These are phyloP conservation scores for Rosa hybrid DNA, from an alignment of 331 rosid genomes.

Conservation along the genomic window DNA sequence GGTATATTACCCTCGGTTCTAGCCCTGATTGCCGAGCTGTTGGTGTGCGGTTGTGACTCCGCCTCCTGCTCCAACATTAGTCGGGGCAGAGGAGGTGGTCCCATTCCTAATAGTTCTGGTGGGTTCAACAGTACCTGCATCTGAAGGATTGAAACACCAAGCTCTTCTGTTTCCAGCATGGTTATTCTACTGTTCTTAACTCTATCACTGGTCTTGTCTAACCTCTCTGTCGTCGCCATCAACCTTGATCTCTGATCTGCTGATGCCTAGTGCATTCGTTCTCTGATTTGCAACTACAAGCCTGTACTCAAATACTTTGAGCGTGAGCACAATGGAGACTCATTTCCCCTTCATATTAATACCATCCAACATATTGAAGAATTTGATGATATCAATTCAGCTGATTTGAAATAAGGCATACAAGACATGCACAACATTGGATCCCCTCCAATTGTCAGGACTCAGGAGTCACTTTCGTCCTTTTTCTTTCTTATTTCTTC, in stretches of 20 bases:
- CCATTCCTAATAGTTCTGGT: too few relatives aligned
- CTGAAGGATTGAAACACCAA: slow-evolving; percentile 97
- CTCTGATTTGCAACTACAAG: not conserved
- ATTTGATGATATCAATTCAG: not conserved
- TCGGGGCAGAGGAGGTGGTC: too few relatives aligned
- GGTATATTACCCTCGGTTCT: too few relatives aligned
- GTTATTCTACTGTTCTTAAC: slow-evolving; percentile 77
- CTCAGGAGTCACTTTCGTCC: not conserved
- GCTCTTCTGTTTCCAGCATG: slow-evolving; percentile 97
- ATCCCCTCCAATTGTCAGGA: not conserved
- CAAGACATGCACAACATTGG: not conserved
- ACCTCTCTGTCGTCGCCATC: slow-evolving; percentile 73
- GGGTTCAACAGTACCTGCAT: too few relatives aligned
- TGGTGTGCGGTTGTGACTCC: too few relatives aligned
- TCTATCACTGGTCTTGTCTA: slow-evolving; percentile 67
- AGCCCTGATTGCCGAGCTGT: too few relatives aligned
- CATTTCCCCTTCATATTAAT: not conserved
- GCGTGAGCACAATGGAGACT: not conserved
- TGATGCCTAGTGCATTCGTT: slow-evolving; percentile 59
- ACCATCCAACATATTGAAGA: not conserved
- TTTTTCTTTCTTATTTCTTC: not conserved
- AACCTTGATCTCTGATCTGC: slow-evolving; percentile 84
- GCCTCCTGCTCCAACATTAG: too few relatives aligned
- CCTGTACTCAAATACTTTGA: not conserved
- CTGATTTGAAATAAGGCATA: not conserved